phyloP scores from a whole-genome alignment of 495 filamentous ascomycete species.

The Xylaria nigripes region DNA sequence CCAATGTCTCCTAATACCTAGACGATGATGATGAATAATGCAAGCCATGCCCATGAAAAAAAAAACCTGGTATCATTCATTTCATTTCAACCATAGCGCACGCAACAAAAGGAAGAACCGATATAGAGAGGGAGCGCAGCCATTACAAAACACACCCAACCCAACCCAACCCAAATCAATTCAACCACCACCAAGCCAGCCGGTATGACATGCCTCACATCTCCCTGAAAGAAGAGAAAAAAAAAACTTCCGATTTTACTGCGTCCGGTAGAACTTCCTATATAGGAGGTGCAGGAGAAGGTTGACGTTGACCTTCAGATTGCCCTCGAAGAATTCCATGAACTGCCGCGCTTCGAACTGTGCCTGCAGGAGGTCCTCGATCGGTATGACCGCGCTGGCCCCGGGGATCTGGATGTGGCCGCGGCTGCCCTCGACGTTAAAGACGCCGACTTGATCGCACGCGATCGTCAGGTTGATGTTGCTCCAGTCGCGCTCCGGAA shows the following conservation, averaged over 20 bases:
- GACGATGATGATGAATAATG: neutral
- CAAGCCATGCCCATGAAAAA: neutral
- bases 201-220: neutral
- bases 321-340: constrained; percentile 86
- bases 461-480: constrained; percentile 89
- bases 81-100: neutral
- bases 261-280: constrained; percentile 91
- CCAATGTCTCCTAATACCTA: too few relatives aligned
- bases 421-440: constrained; percentile 82
- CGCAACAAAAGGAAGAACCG: neutral
- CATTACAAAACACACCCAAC: too few relatives aligned
- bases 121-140: too few relatives aligned
- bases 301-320: constrained; percentile 86
- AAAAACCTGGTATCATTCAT: neutral
- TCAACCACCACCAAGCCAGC: neutral
- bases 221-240: neutral
- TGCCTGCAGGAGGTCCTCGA: constrained; percentile 91
- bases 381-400: constrained; percentile 77
- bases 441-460: constrained; percentile 90
- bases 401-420: constrained; percentile 95
- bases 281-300: constrained; percentile 90
- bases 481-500: constrained; percentile 78
- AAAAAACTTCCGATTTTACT: constrained; percentile 35
- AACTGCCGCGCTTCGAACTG: constrained; percentile 96
- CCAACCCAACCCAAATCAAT: neutral